Percentiles rank a stretch among this genome's conserved stretches.
Evolutionary conservation across 768 basidiomycete species (phyloP).

Genomic region (Suillus spraguei): DNA sequence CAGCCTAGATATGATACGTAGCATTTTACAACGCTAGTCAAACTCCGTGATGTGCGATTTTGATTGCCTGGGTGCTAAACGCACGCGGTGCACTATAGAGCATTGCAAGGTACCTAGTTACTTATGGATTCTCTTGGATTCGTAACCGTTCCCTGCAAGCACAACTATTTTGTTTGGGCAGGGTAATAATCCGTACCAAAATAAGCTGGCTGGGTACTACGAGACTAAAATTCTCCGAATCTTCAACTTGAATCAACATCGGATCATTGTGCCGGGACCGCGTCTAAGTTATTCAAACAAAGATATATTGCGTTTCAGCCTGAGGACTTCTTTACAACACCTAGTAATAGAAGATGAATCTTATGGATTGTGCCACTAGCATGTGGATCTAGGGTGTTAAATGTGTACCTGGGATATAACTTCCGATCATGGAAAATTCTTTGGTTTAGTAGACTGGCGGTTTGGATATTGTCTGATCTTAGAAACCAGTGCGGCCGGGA

Average conservation of each 20-base stretch:
- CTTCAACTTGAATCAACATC: not conserved
- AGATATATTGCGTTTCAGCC: not conserved
- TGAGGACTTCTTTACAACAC: not conserved
- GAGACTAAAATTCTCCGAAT: not conserved
- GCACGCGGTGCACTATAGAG: not conserved
- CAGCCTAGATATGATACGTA: not conserved
- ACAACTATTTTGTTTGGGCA: not conserved
- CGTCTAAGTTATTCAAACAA: not conserved
- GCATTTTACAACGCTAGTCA: not conserved
- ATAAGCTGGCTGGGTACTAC: not conserved
- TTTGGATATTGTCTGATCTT: not conserved
- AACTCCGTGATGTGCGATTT: no score
- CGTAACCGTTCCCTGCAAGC: not conserved
- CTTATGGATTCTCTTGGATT: not conserved
- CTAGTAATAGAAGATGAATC: not conserved
- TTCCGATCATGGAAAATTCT: not conserved
- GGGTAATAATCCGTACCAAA: not conserved
- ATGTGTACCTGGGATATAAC: not conserved
- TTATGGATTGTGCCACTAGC: not conserved
- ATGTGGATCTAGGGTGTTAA: not conserved
- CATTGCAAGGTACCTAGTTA: not conserved
- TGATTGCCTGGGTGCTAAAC: no score
- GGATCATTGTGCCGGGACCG: not conserved
- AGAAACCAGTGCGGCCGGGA: slow-evolving; percentile 27
- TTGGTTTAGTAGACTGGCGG: not conserved